phyloP scores from a whole-genome alignment of 441 rosid species.

The Monsonia emarginata region DNA sequence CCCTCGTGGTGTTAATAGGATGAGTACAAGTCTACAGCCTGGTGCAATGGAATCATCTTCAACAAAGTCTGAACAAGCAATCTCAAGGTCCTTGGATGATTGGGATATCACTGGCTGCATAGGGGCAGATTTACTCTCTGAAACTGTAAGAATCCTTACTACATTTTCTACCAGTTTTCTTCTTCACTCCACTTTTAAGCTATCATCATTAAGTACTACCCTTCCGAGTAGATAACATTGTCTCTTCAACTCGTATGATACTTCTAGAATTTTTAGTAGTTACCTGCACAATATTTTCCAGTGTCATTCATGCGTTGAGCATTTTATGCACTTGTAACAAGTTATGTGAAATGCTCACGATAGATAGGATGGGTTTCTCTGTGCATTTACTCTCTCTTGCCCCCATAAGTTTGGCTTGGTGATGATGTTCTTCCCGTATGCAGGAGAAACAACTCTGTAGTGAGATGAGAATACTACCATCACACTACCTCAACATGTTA shows the following conservation, averaged over 20 bases:
- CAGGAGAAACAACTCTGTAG: slow-evolving; percentile 67
- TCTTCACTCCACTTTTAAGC: background rate
- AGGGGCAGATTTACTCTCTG: slow-evolving; percentile 70
- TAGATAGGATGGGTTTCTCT: background rate
- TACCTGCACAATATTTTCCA: too few relatives aligned
- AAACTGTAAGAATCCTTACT: slow-evolving; percentile 40
- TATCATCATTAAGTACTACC: background rate
- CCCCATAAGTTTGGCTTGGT: background rate
- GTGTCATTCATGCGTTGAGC: too few relatives aligned
- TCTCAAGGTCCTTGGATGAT: slow-evolving; percentile 35
- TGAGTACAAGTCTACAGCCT: slow-evolving; percentile 29
- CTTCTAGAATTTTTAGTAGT: too few relatives aligned
- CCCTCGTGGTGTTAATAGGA: slow-evolving; percentile 34
- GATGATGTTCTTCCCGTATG: slow-evolving; percentile 11
- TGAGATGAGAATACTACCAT: slow-evolving; percentile 59
- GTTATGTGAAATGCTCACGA: too few relatives aligned
- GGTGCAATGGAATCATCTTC: slow-evolving; percentile 32
- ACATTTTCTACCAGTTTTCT: background rate
- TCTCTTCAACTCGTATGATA: too few relatives aligned
- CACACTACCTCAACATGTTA: slow-evolving; percentile 72
- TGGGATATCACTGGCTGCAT: slow-evolving; percentile 72
- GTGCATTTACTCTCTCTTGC: background rate
- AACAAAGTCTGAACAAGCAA: slow-evolving; percentile 24
- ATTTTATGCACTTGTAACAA: too few relatives aligned
- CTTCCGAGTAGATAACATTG: too few relatives aligned